Percentiles rank a stretch among this genome's conserved stretches.
These are phyloP conservation scores for Trametes villosa DNA, from an alignment of 768 basidiomycete genomes.

Conservation along the genomic window DNA sequence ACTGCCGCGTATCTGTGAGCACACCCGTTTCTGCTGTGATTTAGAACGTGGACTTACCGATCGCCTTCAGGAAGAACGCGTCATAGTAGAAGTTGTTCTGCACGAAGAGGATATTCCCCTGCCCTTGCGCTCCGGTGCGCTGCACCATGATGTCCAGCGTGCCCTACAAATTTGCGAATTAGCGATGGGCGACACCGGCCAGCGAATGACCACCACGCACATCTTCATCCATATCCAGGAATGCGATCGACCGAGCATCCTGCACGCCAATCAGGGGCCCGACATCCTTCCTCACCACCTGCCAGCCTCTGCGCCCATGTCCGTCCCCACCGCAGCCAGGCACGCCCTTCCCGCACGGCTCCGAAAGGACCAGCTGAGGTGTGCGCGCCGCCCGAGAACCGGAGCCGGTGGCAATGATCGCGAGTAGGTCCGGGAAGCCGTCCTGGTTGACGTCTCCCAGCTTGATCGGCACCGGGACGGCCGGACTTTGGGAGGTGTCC, in stretches of 20 bases:
- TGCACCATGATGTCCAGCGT: conserved; percentile 92
- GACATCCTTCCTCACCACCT: conserved; percentile 55
- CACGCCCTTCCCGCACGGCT: conserved; percentile 57
- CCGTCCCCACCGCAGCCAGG: conserved; percentile 60
- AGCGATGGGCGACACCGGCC: background rate
- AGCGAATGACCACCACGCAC: conserved; percentile 57
- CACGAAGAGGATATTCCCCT: conserved; percentile 73
- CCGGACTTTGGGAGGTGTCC: conserved; percentile 66
- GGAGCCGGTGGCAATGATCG: conserved; percentile 54
- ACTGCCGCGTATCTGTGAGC: conserved; percentile 49
- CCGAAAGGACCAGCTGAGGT: conserved; percentile 66
- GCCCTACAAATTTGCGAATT: conserved; percentile 55
- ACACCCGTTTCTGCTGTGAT: background rate
- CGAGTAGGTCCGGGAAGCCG: conserved; percentile 88
- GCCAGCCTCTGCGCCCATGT: conserved; percentile 66
- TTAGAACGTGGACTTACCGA: conserved; percentile 57
- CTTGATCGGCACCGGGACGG: conserved; percentile 76
- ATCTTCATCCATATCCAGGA: conserved; percentile 95
- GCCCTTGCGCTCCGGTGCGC: conserved; percentile 68
- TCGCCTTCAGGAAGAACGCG: conserved; percentile 97
- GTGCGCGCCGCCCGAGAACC: conserved; percentile 44
- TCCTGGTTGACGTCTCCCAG: conserved; percentile 92
- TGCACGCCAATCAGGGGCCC: conserved; percentile 65
- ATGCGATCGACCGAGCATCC: conserved; percentile 79
- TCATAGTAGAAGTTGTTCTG: conserved; percentile 99